A percentile compares a stretch with the other conserved stretches of the same genome.
These are phyloP conservation scores for Crithidia acanthocephali DNA, from an alignment of 208 protist genomes.

Conservation along the genomic window DNA sequence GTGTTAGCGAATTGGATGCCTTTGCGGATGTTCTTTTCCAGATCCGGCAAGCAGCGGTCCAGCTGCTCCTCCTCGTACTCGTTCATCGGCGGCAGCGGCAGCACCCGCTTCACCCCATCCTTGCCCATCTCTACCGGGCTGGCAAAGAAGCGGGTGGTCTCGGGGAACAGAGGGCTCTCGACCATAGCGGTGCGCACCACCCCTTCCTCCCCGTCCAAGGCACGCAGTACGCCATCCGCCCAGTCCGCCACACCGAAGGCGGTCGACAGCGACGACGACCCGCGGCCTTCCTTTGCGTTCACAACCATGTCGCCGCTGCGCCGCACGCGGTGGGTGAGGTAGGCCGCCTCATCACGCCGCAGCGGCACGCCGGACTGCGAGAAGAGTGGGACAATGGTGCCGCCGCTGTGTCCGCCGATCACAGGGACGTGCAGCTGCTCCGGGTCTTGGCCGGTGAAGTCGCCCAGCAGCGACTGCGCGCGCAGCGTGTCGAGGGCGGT, in stretches of 20 bases:
- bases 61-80: conserved; percentile 72
- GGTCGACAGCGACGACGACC: conserved; percentile 77
- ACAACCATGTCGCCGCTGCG: conserved; percentile 77
- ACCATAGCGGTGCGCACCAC: conserved; percentile 65
- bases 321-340: conserved; percentile 73
- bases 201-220: conserved; percentile 61
- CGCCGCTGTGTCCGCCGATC: conserved; percentile 93
- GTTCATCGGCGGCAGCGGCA: conserved; percentile 61
- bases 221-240: conserved; percentile 63
- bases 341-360: conserved; percentile 51
- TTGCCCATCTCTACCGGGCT: conserved; percentile 80
- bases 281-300: conserved; percentile 72
- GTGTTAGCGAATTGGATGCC: conserved; percentile 62
- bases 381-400: conserved; percentile 94
- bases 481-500: conserved; percentile 90
- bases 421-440: conserved; percentile 73
- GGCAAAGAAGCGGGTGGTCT: conserved; percentile 70
- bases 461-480: conserved; percentile 64
- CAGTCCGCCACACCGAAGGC: conserved; percentile 70
- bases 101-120: conserved; percentile 62
- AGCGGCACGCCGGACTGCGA: conserved; percentile 63
- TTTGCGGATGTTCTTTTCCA: conserved; percentile 89
- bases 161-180: conserved; percentile 57
- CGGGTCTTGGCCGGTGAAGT: conserved; percentile 46
- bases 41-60: conserved; percentile 79